These are phyloP conservation scores for Pythium brachiatum DNA, from an alignment of 352 stramenopile species.

Conservation along the genomic window DNA sequence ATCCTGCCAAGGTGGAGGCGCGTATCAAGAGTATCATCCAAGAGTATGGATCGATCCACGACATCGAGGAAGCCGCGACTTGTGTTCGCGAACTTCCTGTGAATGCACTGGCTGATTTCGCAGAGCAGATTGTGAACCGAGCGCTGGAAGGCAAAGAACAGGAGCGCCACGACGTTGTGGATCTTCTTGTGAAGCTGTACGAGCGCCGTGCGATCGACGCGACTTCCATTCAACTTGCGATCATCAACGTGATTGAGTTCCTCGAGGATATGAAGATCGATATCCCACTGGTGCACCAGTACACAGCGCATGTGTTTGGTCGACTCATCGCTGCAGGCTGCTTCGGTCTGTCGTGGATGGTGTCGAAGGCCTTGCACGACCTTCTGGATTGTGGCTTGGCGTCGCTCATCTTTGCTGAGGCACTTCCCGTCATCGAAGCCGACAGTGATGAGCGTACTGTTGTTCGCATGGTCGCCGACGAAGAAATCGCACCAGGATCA, in stretches of 20 bases:
- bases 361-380: slow-evolving; percentile 51
- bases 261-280: slow-evolving; percentile 87
- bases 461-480: slow-evolving; percentile 72
- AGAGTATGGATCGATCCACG: slow-evolving; percentile 77
- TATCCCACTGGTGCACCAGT: slow-evolving; percentile 79
- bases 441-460: slow-evolving; percentile 68
- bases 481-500: slow-evolving; percentile 61
- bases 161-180: slow-evolving; percentile 64
- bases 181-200: slow-evolving; percentile 79
- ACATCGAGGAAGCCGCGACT: slow-evolving; percentile 68
- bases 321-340: slow-evolving; percentile 73
- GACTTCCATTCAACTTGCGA: slow-evolving; percentile 64
- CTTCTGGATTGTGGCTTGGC: slow-evolving; percentile 62
- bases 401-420: slow-evolving; percentile 69
- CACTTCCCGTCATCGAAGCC: slow-evolving; percentile 64
- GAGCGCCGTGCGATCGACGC: slow-evolving; percentile 60
- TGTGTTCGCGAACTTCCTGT: slow-evolving; percentile 71
- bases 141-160: slow-evolving; percentile 72
- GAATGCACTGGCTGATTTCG: slow-evolving; percentile 57
- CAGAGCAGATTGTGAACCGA: slow-evolving; percentile 66
- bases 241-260: slow-evolving; percentile 77
- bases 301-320: slow-evolving; percentile 70
- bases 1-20: slow-evolving; percentile 47
- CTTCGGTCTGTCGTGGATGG: slow-evolving; percentile 83
- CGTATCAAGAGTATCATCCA: slow-evolving; percentile 88